These are phyloP conservation scores for Priceomyces carsonii DNA, from an alignment of 805 yeast genomes.

Conservation along the genomic window DNA sequence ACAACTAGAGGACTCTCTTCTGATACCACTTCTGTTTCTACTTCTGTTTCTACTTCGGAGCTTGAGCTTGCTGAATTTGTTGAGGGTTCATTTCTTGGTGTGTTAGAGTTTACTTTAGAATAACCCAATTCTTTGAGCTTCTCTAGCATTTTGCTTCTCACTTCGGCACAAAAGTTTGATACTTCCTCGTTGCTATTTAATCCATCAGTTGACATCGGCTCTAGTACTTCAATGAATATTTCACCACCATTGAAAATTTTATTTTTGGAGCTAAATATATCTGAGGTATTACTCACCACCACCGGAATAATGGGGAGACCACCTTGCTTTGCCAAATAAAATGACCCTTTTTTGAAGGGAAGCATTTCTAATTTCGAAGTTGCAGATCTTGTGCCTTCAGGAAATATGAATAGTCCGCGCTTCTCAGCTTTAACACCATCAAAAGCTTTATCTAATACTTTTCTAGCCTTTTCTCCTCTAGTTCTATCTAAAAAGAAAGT, in stretches of 20 bases:
- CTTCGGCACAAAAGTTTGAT: conserved; percentile 53
- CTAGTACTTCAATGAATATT: conserved; percentile 74
- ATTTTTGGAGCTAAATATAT: conserved; percentile 59
- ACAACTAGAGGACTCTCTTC: conserved; percentile 10
- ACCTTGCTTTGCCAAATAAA: conserved; percentile 94
- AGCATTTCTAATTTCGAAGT: conserved; percentile 64
- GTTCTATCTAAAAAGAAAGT: conserved; percentile 88
- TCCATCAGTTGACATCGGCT: conserved; percentile 74
- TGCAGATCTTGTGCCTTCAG: conserved; percentile 96
- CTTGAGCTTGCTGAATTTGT: background rate
- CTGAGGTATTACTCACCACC: conserved; percentile 83
- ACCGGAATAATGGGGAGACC: conserved; percentile 86
- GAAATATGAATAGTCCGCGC: conserved; percentile 85
- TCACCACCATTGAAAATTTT: conserved; percentile 76
- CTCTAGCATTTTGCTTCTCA: conserved; percentile 58
- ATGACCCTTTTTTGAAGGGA: conserved; percentile 96
- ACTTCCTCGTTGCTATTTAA: conserved; percentile 69
- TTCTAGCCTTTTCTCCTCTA: conserved; percentile 71
- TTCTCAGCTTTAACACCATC: conserved; percentile 57
- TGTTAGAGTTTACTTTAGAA: conserved; percentile 29
- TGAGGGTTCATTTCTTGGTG: background rate
- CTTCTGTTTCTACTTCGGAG: conserved; percentile 12
- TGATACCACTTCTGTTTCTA: conserved; percentile 11
- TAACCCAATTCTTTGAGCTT: conserved; percentile 44
- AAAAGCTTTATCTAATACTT: conserved; percentile 72